These are phyloP conservation scores for Pseudonectria buxi DNA, from an alignment of 2,329 filamentous ascomycete genomes.

Conservation along the genomic window DNA sequence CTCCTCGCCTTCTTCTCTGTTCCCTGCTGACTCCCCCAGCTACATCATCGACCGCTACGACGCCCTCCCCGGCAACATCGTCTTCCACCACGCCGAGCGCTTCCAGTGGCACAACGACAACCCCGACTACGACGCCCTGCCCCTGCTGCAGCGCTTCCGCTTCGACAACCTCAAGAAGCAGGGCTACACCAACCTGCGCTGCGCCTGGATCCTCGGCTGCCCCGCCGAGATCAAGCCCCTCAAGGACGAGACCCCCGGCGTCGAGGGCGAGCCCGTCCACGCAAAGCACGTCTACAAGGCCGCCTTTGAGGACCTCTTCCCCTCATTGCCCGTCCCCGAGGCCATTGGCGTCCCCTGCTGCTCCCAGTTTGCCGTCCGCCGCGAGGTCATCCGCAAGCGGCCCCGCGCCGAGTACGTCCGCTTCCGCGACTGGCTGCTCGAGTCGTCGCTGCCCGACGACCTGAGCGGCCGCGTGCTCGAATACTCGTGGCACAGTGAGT, in stretches of 20 bases:
- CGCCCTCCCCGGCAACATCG: constrained; percentile 34
- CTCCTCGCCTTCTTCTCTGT: background rate
- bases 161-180: constrained; percentile 42
- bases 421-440: constrained; percentile 54
- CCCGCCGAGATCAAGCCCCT: constrained; percentile 39
- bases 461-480: constrained; percentile 55
- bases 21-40: constrained; percentile 10
- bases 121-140: constrained; percentile 47
- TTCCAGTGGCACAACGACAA: constrained; percentile 50
- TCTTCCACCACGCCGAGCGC: constrained; percentile 43
- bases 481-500: constrained; percentile 59
- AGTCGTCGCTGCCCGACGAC: constrained; percentile 46
- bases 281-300: constrained; percentile 36
- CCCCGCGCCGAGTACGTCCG: constrained; percentile 47
- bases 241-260: constrained; percentile 30
- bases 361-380: constrained; percentile 57
- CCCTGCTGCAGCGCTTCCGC: constrained; percentile 41
- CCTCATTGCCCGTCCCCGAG: constrained; percentile 36
- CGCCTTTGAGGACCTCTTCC: constrained; percentile 37
- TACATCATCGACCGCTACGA: constrained; percentile 46
- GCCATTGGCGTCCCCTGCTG: constrained; percentile 54
- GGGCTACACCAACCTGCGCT: constrained; percentile 56
- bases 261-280: constrained; percentile 26
- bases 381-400: constrained; percentile 41
- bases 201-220: constrained; percentile 52